A percentile compares a stretch with the other conserved stretches of the same genome.
phyloP scores from a whole-genome alignment of 371 early-diverging fungal genomes.

The Apophysomyces trapeziformis region DNA sequence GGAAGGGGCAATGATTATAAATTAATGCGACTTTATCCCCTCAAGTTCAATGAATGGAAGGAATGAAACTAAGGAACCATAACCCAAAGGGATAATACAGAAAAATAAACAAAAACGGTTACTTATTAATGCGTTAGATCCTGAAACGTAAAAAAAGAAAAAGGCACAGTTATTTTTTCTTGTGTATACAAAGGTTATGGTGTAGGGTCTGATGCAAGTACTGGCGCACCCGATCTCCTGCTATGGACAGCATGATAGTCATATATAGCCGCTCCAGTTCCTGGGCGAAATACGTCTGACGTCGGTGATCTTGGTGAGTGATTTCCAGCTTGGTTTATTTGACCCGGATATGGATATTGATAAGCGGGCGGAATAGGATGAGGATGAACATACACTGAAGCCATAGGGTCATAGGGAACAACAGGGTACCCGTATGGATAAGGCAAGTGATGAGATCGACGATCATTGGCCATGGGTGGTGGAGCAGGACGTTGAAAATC shows the following conservation, averaged over 20 bases:
- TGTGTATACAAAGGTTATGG: not conserved
- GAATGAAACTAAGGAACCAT: too few relatives aligned
- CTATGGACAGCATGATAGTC: not conserved
- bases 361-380: not conserved
- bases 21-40: too few relatives aligned
- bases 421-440: not conserved
- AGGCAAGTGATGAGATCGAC: slow-evolving; percentile 8
- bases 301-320: slow-evolving; percentile 4
- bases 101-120: too few relatives aligned
- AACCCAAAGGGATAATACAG: too few relatives aligned
- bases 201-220: not conserved
- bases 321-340: slow-evolving; percentile 6
- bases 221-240: not conserved
- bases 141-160: not conserved
- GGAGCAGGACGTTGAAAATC: slow-evolving; percentile 5
- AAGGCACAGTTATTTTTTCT: not conserved
- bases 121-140: not conserved
- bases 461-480: not conserved
- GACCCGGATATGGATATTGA: slow-evolving; percentile 7
- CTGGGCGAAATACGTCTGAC: slow-evolving; percentile 4
- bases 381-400: not conserved
- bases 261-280: not conserved
- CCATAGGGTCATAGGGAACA: slow-evolving; percentile 6
- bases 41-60: too few relatives aligned
- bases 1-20: too few relatives aligned